Evolutionary conservation across 179 eudicot genomes (phyloP), one percentile per base, ranked within the genome.

Genomic region (Spergularia azorica): DNA sequence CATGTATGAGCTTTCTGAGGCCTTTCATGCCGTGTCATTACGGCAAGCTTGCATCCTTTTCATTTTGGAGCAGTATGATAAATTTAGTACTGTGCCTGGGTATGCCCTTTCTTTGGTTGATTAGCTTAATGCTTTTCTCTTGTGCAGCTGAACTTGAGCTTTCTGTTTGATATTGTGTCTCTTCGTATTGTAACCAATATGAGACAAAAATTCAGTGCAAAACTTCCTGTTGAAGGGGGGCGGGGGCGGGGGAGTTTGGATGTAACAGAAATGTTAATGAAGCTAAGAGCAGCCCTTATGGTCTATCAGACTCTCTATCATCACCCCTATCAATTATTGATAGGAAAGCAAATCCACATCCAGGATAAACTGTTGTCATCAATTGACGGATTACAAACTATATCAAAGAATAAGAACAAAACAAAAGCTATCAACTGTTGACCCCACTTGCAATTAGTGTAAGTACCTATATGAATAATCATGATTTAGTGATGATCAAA

Each of bases 1-100:
- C 68, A 90, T 94, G 95, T 92, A 83, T 12, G 98, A 90, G 73
- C 80, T 94, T 66, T 92, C 98, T 5, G 98, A 92, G 85, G 88
- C 92, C 43, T 90, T 86, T 66, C 88, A 94, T 71, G 97, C 98
- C 26, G 74, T 76, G 46, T 88, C 97, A 38, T 81, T 94, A 68
- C 86, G 89, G 81, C 89, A 89, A 70, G 82, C 91, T 65, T 89
- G 93, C 80, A 87, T 92, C 74, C 81, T 88, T 59, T 90, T 90
- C 81, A 86, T 88, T 68, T 83, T 92, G 87, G 91, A 92, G 85
- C 89, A 89, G 68, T 89, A 82, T 17, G 97, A 90, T 79, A 88
- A 86, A 80, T 75, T 92, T 71, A 82, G 78, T 79, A 55, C 60
- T 70, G 76, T 69, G 82, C 89, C 93, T 32, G 83, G 98, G 98